phyloP scores from a whole-genome alignment of 108 stramenopile species.

The Nannochloropsis oceanica region DNA sequence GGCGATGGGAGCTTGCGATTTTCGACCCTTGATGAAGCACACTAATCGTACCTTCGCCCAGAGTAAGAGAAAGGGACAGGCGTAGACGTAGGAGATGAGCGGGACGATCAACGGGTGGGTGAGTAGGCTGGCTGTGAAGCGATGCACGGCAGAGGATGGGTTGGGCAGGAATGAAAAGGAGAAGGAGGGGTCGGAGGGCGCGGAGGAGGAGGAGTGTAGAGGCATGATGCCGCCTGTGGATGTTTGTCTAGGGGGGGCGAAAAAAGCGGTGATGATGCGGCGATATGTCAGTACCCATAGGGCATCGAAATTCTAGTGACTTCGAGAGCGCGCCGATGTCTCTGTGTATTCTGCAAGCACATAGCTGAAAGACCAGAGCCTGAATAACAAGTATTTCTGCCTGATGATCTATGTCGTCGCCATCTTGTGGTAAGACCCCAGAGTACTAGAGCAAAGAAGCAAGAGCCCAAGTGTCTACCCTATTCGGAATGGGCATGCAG shows the following conservation, averaged over 20 bases:
- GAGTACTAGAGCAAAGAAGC: too few relatives aligned
- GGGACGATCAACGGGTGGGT: neutral
- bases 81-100: neutral
- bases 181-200: neutral
- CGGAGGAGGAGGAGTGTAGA: neutral
- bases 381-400: too few relatives aligned
- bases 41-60: neutral
- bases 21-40: neutral
- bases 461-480: too few relatives aligned
- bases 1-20: neutral
- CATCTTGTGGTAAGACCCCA: too few relatives aligned
- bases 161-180: neutral
- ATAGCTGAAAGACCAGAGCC: too few relatives aligned
- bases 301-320: neutral
- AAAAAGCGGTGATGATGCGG: neutral
- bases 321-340: too few relatives aligned
- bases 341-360: too few relatives aligned
- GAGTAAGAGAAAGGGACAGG: neutral
- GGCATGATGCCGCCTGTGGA: too few relatives aligned
- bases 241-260: too few relatives aligned
- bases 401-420: too few relatives aligned
- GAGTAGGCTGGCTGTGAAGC: neutral
- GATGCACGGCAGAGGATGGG: neutral
- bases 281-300: neutral
- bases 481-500: too few relatives aligned